Conservation (phyloP, 73 alveolate genomes). For the Stentor roeselii region DNA sequence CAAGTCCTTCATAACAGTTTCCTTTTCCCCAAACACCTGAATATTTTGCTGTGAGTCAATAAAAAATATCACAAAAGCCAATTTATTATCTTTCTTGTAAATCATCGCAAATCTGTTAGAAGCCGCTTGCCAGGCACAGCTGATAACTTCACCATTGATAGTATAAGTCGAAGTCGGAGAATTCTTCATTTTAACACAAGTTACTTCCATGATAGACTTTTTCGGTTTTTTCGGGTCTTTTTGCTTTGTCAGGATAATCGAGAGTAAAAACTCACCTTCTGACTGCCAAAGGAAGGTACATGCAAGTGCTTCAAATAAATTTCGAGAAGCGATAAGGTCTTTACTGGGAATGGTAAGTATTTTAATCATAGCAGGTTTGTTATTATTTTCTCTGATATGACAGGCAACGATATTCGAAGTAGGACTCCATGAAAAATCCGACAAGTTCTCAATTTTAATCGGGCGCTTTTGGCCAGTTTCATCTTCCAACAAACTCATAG, state of each 20-base stretch:
- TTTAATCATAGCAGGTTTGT: background rate
- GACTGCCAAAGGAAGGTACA: background rate
- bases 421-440: conserved; percentile 25
- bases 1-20: background rate
- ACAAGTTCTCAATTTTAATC: background rate
- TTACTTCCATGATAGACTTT: background rate
- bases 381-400: conserved; percentile 11
- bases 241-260: background rate
- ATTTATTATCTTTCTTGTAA: background rate
- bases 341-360: background rate
- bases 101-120: background rate
- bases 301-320: background rate
- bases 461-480: background rate
- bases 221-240: background rate
- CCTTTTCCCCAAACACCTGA: background rate
- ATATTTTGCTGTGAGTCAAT: conserved; percentile 1
- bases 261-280: background rate
- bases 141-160: background rate
- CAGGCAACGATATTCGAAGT: background rate
- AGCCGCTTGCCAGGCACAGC: background rate
- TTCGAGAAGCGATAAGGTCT: conserved; percentile 23
- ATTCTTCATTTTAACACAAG: background rate
- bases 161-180: background rate
- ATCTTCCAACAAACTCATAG: conserved; percentile 24
- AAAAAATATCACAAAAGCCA: background rate